Conservation (phyloP, 1,139 yeast species). For the Geotrichum macrosporum region DNA sequence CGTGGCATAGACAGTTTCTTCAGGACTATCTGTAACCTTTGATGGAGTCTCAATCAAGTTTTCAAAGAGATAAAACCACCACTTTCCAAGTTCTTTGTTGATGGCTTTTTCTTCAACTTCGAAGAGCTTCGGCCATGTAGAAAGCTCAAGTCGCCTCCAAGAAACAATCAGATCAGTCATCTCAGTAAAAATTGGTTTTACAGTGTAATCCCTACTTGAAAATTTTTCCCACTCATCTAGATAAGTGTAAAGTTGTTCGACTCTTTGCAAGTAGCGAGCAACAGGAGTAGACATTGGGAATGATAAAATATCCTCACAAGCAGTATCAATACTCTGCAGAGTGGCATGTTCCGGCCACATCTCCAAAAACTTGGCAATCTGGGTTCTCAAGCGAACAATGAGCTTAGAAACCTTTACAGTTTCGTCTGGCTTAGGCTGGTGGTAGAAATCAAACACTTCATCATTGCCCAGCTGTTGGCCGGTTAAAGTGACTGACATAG, state of each 20-base stretch:
- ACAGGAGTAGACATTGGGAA: conserved; percentile 67
- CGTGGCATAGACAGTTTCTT: conserved; percentile 39
- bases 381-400: conserved; percentile 47
- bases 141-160: conserved; percentile 85
- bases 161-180: conserved; percentile 68
- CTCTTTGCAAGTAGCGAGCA: conserved; percentile 70
- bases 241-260: conserved; percentile 80
- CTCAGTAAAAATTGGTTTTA: conserved; percentile 51
- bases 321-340: conserved; percentile 58
- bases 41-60: conserved; percentile 43
- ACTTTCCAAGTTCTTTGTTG: conserved; percentile 57
- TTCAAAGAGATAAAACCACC: conserved; percentile 93
- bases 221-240: conserved; percentile 92
- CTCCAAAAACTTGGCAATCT: conserved; percentile 48
- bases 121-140: conserved; percentile 80
- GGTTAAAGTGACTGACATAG: conserved; percentile 13
- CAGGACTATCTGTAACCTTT: conserved; percentile 23
- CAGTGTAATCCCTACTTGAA: conserved; percentile 74
- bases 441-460: conserved; percentile 56
- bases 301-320: conserved; percentile 62
- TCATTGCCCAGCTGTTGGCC: conserved; percentile 20
- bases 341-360: conserved; percentile 98
- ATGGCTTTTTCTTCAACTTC: conserved; percentile 55
- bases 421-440: conserved; percentile 59
- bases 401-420: conserved; percentile 55